These are phyloP conservation scores for Glycine soja DNA, from an alignment of 306 rosid genomes.

Conservation along the genomic window DNA sequence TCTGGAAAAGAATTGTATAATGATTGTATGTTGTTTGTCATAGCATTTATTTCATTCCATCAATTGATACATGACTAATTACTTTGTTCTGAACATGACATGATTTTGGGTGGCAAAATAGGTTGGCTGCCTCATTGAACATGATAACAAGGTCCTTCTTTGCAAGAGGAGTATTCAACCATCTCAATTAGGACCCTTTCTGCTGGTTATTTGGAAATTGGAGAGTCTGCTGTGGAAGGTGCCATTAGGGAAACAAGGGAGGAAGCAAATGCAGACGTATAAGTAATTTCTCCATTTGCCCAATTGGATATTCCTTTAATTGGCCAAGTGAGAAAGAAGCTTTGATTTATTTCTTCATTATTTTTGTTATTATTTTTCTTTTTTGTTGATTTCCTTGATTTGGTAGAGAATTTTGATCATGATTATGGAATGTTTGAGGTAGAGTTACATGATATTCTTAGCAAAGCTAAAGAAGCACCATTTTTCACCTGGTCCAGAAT, in stretches of 20 bases:
- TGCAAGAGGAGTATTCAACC: slow-evolving; percentile 99
- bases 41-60: slow-evolving; percentile 8
- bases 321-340: slow-evolving; percentile 75
- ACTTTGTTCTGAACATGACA: slow-evolving; percentile 44
- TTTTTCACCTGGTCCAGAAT: slow-evolving; percentile 98
- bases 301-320: slow-evolving; percentile 95
- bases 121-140: slow-evolving; percentile 95
- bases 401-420: slow-evolving; percentile 44
- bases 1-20: slow-evolving; percentile 6
- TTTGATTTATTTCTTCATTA: slow-evolving; percentile 27
- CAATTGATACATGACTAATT: slow-evolving; percentile 33
- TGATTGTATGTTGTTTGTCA: slow-evolving; percentile 26
- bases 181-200: slow-evolving; percentile 92
- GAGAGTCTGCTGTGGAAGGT: slow-evolving; percentile 96
- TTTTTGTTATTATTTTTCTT: background rate
- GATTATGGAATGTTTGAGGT: slow-evolving; percentile 51
- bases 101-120: slow-evolving; percentile 53
- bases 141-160: slow-evolving; percentile 84
- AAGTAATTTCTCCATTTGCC: slow-evolving; percentile 86
- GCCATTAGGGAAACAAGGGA: slow-evolving; percentile 97
- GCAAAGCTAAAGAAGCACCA: slow-evolving; percentile 84
- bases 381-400: slow-evolving; percentile 32
- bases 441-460: slow-evolving; percentile 89
- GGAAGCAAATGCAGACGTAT: slow-evolving; percentile 97
- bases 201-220: slow-evolving; percentile 95